Evolutionary conservation across 352 stramenopile species (phyloP).

Genomic region (Phytophthora sp.): DNA sequence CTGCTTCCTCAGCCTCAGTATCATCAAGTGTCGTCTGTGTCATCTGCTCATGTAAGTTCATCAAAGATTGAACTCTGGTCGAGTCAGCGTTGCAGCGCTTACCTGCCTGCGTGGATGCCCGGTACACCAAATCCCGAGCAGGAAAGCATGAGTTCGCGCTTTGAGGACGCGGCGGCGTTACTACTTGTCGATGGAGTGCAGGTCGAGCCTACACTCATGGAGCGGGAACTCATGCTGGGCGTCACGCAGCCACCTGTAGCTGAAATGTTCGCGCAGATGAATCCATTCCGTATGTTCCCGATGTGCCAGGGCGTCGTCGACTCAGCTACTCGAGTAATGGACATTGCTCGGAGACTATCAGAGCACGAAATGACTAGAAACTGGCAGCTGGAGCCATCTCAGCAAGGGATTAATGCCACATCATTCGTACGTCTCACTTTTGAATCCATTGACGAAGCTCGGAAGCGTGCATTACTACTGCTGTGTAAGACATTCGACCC

Average conservation of each 20-base stretch:
- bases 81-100: slow-evolving; percentile 56
- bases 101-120: slow-evolving; percentile 68
- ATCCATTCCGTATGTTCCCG: slow-evolving; percentile 49
- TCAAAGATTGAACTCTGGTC: slow-evolving; percentile 48
- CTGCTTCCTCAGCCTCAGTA: slow-evolving; percentile 33
- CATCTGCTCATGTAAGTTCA: slow-evolving; percentile 27
- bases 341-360: slow-evolving; percentile 46
- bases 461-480: slow-evolving; percentile 68
- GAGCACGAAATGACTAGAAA: slow-evolving; percentile 32
- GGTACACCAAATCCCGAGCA: slow-evolving; percentile 55
- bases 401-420: slow-evolving; percentile 37
- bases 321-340: slow-evolving; percentile 50
- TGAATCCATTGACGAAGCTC: slow-evolving; percentile 69
- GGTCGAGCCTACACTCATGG: slow-evolving; percentile 62
- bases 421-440: slow-evolving; percentile 79
- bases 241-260: slow-evolving; percentile 24
- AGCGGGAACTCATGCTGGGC: slow-evolving; percentile 63
- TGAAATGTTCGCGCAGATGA: slow-evolving; percentile 39
- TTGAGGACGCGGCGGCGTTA: slow-evolving; percentile 55
- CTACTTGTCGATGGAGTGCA: slow-evolving; percentile 63
- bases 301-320: slow-evolving; percentile 44
- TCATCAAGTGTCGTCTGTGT: slow-evolving; percentile 15
- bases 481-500: slow-evolving; percentile 83
- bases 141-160: slow-evolving; percentile 64
- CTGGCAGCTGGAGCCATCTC: slow-evolving; percentile 36